Percentiles rank a stretch among this genome's conserved stretches.
phyloP scores from a whole-genome alignment of 2,329 filamentous ascomycete genomes.

The Aspergillus sojae region DNA sequence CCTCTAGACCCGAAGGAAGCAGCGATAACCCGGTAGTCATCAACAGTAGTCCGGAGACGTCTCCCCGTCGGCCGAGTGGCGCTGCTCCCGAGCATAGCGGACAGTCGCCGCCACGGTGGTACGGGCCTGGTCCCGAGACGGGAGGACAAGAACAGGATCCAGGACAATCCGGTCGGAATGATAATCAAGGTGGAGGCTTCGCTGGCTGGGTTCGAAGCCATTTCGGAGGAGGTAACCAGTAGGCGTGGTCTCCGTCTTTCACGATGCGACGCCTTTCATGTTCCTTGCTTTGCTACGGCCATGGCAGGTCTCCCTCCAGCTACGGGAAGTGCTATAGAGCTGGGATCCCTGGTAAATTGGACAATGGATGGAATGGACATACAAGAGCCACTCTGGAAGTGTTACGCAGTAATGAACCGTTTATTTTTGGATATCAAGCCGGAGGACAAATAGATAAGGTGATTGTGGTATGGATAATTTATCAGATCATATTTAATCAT shows the following conservation, averaged over 20 bases:
- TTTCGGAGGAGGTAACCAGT: conserved; percentile 23
- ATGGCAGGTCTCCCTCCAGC: not conserved
- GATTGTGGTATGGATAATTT: not conserved
- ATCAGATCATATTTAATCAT: not conserved
- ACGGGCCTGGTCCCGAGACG: not conserved
- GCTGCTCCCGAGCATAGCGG: not conserved
- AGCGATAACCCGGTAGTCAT: conserved; percentile 23
- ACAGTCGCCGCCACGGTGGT: not conserved
- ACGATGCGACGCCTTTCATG: not conserved
- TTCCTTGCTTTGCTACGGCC: not conserved
- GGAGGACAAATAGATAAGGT: not conserved
- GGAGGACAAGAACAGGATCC: conserved; percentile 4
- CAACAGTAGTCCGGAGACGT: conserved; percentile 19
- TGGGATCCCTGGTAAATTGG: not conserved
- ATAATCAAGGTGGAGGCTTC: conserved; percentile 16
- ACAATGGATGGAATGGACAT: conserved; percentile 1
- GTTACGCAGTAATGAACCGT: conserved; percentile 1
- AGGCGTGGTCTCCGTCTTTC: not conserved
- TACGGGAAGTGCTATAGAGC: not conserved
- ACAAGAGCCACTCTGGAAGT: not conserved
- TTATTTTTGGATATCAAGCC: not conserved
- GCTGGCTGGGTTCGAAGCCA: conserved; percentile 30
- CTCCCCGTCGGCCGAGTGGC: conserved; percentile 14
- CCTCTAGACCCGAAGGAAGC: conserved; percentile 16
- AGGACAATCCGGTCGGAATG: not conserved